Percentiles rank a stretch among this genome's conserved stretches.
These are phyloP conservation scores for Pleurotus eryngii DNA, from an alignment of 768 basidiomycete species.

Conservation along the genomic window DNA sequence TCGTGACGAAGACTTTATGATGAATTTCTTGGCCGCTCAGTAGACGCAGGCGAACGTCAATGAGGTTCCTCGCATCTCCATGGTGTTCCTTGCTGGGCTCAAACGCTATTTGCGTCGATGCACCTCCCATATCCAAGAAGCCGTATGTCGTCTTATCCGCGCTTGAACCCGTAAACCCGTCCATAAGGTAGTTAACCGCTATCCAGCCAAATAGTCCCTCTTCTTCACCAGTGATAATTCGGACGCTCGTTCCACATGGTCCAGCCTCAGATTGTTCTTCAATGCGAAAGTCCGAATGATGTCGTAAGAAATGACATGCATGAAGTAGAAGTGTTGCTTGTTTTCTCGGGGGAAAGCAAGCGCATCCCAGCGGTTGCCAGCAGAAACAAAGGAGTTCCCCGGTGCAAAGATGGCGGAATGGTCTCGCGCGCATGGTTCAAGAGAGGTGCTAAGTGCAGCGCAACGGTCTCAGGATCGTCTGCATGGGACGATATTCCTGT, in stretches of 20 bases:
- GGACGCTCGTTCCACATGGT: slow-evolving; percentile 89
- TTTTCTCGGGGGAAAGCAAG: slow-evolving; percentile 64
- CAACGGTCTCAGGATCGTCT: slow-evolving; percentile 65
- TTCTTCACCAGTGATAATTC: slow-evolving; percentile 96
- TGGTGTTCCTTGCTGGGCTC: slow-evolving; percentile 70
- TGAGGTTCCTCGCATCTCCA: slow-evolving; percentile 57
- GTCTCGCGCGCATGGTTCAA: slow-evolving; percentile 77
- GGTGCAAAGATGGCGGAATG: slow-evolving; percentile 83
- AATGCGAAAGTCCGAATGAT: slow-evolving; percentile 77
- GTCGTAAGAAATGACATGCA: slow-evolving; percentile 73
- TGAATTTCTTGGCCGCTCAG: slow-evolving; percentile 82
- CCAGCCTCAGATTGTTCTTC: slow-evolving; percentile 62
- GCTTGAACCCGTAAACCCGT: slow-evolving; percentile 70
- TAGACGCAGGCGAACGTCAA: slow-evolving; percentile 78
- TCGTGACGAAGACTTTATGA: slow-evolving; percentile 95
- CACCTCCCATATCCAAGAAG: slow-evolving; percentile 99
- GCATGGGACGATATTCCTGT: slow-evolving; percentile 86
- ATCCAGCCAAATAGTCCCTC: slow-evolving; percentile 99
- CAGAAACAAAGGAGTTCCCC: slow-evolving; percentile 86
- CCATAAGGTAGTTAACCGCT: slow-evolving; percentile 98
- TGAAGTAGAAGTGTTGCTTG: slow-evolving; percentile 72
- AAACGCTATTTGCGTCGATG: slow-evolving; percentile 98
- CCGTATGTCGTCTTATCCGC: slow-evolving; percentile 84
- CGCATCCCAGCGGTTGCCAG: slow-evolving; percentile 99
- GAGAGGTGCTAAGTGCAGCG: slow-evolving; percentile 75